Base-by-base conservation (phyloP, 1,139 yeast genomes). In the Hyphopichia buzzinii region DNA sequence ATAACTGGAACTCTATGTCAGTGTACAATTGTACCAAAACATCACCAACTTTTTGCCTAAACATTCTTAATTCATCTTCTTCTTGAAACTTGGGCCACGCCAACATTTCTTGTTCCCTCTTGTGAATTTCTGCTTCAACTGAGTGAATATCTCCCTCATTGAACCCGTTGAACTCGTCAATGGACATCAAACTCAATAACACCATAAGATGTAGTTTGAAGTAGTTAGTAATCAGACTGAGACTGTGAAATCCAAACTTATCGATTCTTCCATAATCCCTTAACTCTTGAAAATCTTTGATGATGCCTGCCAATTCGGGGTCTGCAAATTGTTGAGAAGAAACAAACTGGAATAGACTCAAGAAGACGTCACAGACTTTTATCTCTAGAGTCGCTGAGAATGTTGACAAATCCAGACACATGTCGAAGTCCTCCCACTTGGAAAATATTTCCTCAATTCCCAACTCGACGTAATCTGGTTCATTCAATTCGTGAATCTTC, bases 1-100 rank as follows among this genome's bases (percentile, higher is more conserved):
- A 33, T 4, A 39, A 17, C 1, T 24, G 24, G 7, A n/a, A 4
- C 25, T 33, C 30, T 4, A 33, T 12, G 4, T 33, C 31, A 8
- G 17, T n/a, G 17, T 29, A 24, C 13, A 24, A 7, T 6, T 10
- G 6, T 6, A 10, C 23, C 6, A 19, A 10, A 19, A 19, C 8
- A 10, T 10, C 10, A 10, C 23, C 23, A 10, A 6, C 23, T 6
- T 19, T 6, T 10, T 19, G 23, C 23, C 10, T 19, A 10, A 19
- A 19, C 23, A 19, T 7, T 7, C 23, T 7, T 10, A 19, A 19
- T 10, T 19, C 8, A 10, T 19, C 23, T 10, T 19, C 8, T 6
- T 6, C 8, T 10, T 10, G 23, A 10, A 19, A 19, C 23, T 10
- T 6, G 8, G 23, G 23, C 23, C 23, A 19, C 8, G 8, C 10